Evolutionary conservation across 1,139 yeast genomes (phyloP), one percentile per base, ranked within the genome.

Genomic region (Yamadazyma songkhlaensis): DNA sequence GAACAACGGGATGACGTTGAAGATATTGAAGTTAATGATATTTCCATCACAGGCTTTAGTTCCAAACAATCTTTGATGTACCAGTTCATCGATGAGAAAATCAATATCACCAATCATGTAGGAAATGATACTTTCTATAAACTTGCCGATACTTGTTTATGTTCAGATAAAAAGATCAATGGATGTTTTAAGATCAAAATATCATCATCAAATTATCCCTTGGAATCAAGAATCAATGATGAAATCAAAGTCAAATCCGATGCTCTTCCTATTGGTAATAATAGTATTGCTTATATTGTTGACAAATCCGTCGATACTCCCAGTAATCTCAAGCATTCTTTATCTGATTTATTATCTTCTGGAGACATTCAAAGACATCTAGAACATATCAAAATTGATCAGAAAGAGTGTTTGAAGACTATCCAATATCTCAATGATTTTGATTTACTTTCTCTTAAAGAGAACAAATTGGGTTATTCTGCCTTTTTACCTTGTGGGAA

Each of bases 401-500:
- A 60, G 40, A 52, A 55, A 24, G 60, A 64, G 29, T 70, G 75
- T 39, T 53, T 71, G 37, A 52, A 48, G 25, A 66, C 75, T 0
- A 48, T 71, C 29, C 60, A 58, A 25, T 63, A 63, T 39, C 53
- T 71, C 35, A 55, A 54, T 32, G 44, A 51, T 5, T 60, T 58
- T 45, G 61, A 53, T 6, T 48, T 71, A 29, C 53, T 59, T 17
- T 54, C 58, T 9, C 73, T 79, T 38, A 69, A 74, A 14, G 73
- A 77, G 9, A 75, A 79, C 39, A 59, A 61, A 13, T 48, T 60
- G 14, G 95, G 96, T 0, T 87, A 86, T 62, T 79, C 97, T 0
- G 63, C 84, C 0, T 78, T 92, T 37, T 61, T 90, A 29, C 98
- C 97, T 0, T 82, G 92, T 43, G 81, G 86, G 20, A 45, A 40